Conservation (phyloP, 1,284 basidiomycete genomes). For the Sporisorium graminicola region DNA sequence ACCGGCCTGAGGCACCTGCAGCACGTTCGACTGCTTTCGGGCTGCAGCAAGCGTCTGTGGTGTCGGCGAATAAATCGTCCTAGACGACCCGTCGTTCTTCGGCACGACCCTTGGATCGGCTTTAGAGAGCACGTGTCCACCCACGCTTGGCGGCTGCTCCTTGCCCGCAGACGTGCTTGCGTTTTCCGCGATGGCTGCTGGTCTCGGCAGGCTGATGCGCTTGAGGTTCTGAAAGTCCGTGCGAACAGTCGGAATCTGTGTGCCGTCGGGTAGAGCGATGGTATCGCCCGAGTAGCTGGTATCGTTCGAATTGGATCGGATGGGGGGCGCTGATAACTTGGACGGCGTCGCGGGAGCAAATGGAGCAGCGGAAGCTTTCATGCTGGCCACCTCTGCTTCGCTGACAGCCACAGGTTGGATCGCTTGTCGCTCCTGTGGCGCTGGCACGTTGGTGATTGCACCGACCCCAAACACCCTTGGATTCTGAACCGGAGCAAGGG, state of each 20-base stretch:
- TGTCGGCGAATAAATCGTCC: constrained; percentile 54
- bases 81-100: constrained; percentile 36
- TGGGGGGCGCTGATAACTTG: constrained; percentile 34
- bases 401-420: neutral
- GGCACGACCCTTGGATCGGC: constrained; percentile 25
- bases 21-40: constrained; percentile 17
- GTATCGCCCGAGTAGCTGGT: constrained; percentile 32
- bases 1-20: constrained; percentile 14
- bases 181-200: neutral
- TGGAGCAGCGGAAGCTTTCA: constrained; percentile 36
- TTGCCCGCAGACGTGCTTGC: neutral
- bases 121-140: constrained; percentile 35
- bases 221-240: constrained; percentile 56
- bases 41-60: constrained; percentile 47
- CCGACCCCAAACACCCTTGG: neutral
- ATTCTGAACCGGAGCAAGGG: constrained; percentile 7
- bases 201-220: constrained; percentile 35
- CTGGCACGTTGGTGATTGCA: neutral
- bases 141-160: constrained; percentile 20
- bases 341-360: constrained; percentile 28
- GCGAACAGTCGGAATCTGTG: constrained; percentile 41
- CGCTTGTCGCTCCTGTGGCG: neutral
- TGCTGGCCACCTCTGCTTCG: constrained; percentile 25
- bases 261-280: constrained; percentile 33
- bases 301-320: constrained; percentile 35